A percentile compares a stretch with the other conserved stretches of the same genome.
Conservation (phyloP, 768 basidiomycete genomes). For the Mycena filopes region DNA sequence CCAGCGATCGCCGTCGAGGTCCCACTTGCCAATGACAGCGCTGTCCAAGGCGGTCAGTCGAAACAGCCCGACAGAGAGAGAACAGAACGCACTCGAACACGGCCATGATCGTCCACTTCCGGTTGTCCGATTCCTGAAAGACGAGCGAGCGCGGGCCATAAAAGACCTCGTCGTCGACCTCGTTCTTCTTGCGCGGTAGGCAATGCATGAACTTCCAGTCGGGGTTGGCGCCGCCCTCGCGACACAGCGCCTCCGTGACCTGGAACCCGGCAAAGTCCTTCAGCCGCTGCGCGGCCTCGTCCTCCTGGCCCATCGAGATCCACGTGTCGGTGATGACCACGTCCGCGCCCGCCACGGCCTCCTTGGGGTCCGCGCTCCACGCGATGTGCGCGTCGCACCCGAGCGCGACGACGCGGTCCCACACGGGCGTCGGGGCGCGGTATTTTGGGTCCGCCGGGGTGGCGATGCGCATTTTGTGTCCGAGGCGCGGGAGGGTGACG, state of each 20-base stretch:
- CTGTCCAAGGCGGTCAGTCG: constrained; percentile 15
- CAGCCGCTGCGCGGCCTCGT: constrained; percentile 87
- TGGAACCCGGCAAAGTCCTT: constrained; percentile 93
- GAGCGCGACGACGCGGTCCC: constrained; percentile 82
- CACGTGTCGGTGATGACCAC: constrained; percentile 99
- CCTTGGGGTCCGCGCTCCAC: constrained; percentile 83
- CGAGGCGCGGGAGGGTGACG: constrained; percentile 91
- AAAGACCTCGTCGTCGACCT: constrained; percentile 97
- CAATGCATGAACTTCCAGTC: constrained; percentile 98
- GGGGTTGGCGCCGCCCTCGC: constrained; percentile 81
- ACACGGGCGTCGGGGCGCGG: constrained; percentile 76
- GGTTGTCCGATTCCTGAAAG: constrained; percentile 95
- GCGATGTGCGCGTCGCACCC: constrained; percentile 77
- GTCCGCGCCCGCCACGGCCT: constrained; percentile 91
- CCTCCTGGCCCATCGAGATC: constrained; percentile 99
- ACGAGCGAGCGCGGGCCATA: constrained; percentile 92
- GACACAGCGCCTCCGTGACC: constrained; percentile 89
- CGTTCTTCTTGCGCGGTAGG: constrained; percentile 89
- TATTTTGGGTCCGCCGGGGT: constrained; percentile 72
- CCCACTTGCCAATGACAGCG: constrained; percentile 61
- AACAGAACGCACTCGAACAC: constrained; percentile 78
- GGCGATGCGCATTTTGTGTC: constrained; percentile 87
- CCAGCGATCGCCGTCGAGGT: constrained; percentile 38
- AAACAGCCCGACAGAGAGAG: constrained; percentile 10
- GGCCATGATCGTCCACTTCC: constrained; percentile 97